Evolutionary conservation across 2,329 filamentous ascomycete genomes (phyloP), one percentile per base, ranked within the genome.

Genomic region (Clarireedia monteithiana): DNA sequence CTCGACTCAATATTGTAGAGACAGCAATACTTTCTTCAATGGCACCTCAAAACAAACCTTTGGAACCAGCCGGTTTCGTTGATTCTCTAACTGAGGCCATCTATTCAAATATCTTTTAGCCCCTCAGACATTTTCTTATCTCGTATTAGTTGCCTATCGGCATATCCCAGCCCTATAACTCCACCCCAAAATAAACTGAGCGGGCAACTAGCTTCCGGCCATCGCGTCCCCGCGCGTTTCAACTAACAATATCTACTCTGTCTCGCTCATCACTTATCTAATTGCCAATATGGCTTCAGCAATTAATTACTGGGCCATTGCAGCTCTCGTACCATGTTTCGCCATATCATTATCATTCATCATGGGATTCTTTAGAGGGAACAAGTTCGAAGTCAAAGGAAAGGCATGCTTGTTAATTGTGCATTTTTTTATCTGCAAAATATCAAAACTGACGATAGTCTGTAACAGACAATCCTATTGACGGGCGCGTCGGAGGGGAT

Each of bases 401-500:
- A 88, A 87, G 77, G 91, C 94, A 70, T 50, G 91, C 94, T 70
- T 50, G 75, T 67, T 36, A 27, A 2, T 7, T 42, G 15, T 42
- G 3, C 30, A 14, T 34, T 34, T 9, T 9, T 12, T 34, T 9
- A 34, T 34, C 30, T 4, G 20, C 20, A 3, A 12, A 34, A 34
- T 34, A 4, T 5, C 4, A 12, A 42, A 26, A 10, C 56, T 64
- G 24, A 65, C 55, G 9, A 59, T 53, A 9, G 5, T 20, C 20
- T 6, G 20, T 9, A 4, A 9, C 64, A 96, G 91, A 96, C 91
- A 2, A 79, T 95, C 52, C 77, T 97, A 55, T 77, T 99, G 52
- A 99, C 94, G 0, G 94, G 94, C 48, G 91, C 86, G 34, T 96
- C 94, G 0, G 89, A 96, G 68, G 94, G 94, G 57, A 89, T 96